Base-by-base conservation (phyloP, 129 eudicot genomes). In the Heracleum sosnowskyi region DNA sequence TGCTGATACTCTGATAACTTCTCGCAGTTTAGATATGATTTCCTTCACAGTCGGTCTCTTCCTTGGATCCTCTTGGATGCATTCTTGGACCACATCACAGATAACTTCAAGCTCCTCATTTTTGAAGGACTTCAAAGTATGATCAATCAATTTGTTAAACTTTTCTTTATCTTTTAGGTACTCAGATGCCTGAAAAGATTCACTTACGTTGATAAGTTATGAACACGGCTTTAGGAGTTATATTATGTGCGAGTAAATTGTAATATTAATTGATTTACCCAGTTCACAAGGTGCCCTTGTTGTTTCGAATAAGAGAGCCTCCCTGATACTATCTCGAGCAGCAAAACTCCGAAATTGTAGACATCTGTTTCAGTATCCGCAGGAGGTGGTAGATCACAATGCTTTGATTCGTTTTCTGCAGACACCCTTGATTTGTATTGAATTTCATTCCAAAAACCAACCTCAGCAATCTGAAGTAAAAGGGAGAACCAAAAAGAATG, bases 301-400 rank as follows among this genome's bases (percentile, higher is more conserved):
- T 90, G 87, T 57, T 82, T 80, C 1, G 96, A 84, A 79, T 85
- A 36, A 36, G 87, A 90, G 64, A 86, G 93, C 90, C 77, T 94
- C 76, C 93, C 98, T 18, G 98, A 84, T 26, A 94, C 82, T 57
- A 88, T 79, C 84, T 94, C 98, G 1, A 91, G 96, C 92, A 91
- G 75, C 81, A 94, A 35, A 31, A 94, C 39, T 63, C 98, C 98
- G 77, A 94, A 94, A 82, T 81, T 76, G 82, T 91, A 84, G 35
- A 91, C 86, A 60, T 91, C 90, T 26, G 92, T 84, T 68, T 90
- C 93, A 9, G 84, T 63, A 81, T 90, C 92, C 73, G 86, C 77
- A 47, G 69, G 79, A 33, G 88, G 84, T 8, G 90, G 92, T 66
- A 88, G 86, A 75, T 79, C 88, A 34, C 82, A 80, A 86, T 87